These are phyloP conservation scores for Gaultheria prostrata DNA, from an alignment of 148 eudicot species.

Conservation along the genomic window DNA sequence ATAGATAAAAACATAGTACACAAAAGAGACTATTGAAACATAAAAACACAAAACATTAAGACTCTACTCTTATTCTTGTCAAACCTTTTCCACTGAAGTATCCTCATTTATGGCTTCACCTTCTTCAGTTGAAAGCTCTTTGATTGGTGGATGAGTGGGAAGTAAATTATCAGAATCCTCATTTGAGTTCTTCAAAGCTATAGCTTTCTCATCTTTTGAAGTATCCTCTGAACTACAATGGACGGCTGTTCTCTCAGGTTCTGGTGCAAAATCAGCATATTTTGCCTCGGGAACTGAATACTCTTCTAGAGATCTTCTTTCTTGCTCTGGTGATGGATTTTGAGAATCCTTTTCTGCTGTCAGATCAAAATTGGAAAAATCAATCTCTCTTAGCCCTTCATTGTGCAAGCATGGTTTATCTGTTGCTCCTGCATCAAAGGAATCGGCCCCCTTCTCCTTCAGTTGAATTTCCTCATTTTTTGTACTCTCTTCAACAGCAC, in stretches of 20 bases:
- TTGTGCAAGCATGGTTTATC: constrained; percentile 11
- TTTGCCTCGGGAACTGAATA: constrained; percentile 14
- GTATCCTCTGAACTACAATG: constrained; percentile 2
- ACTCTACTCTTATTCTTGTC: neutral
- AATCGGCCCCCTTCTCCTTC: neutral
- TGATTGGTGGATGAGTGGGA: constrained; percentile 11
- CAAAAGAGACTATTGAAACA: no score
- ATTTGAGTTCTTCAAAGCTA: neutral
- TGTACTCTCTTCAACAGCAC: neutral
- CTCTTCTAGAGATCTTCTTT: constrained; percentile 11
- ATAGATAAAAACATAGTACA: no score
- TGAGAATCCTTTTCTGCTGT: constrained; percentile 12
- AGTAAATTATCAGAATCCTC: neutral
- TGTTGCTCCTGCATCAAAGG: neutral
- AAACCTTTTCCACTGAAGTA: constrained; percentile 25
- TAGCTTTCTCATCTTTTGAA: constrained; percentile 10
- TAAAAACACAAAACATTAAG: neutral
- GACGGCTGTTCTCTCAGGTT: neutral
- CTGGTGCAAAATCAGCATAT: constrained; percentile 15
- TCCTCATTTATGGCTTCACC: constrained; percentile 19
- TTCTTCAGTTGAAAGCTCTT: constrained; percentile 19
- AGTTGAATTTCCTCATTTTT: constrained; percentile 5
- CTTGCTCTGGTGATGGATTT: constrained; percentile 14
- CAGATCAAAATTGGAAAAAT: constrained; percentile 9
- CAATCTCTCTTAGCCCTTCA: constrained; percentile 18